These are phyloP conservation scores for Macrocystidia cucumis DNA, from an alignment of 1,284 basidiomycete genomes.

Conservation along the genomic window DNA sequence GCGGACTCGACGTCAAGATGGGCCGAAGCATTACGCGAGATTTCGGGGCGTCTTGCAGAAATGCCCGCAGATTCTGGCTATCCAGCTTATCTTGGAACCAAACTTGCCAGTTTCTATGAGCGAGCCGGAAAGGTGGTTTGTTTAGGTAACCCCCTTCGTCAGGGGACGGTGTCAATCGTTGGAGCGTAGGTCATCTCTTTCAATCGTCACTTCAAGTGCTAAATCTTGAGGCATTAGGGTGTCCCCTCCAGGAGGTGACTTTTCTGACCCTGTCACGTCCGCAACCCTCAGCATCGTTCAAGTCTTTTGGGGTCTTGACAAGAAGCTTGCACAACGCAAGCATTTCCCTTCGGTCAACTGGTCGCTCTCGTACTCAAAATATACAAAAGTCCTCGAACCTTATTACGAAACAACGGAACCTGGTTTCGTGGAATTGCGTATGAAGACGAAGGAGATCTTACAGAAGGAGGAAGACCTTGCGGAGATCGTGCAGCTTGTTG, in stretches of 20 bases:
- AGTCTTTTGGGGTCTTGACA: constrained; percentile 96
- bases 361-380: constrained; percentile 98
- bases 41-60: constrained; percentile 97
- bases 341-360: constrained; percentile 99
- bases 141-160: constrained; percentile 82
- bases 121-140: constrained; percentile 96
- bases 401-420: constrained; percentile 90
- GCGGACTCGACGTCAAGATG: constrained; percentile 99
- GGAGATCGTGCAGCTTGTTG: constrained; percentile 98
- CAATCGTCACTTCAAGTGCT: constrained; percentile 3
- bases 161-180: constrained; percentile 96
- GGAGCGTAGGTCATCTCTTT: constrained; percentile 72
- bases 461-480: constrained; percentile 99
- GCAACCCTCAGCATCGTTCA: constrained; percentile 98
- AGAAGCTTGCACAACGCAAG: constrained; percentile 95
- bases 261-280: constrained; percentile 97
- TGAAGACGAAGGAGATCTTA: constrained; percentile 91
- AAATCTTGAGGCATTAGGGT: constrained; percentile 48
- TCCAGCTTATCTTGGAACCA: constrained; percentile 95
- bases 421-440: constrained; percentile 90
- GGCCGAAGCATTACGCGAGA: constrained; percentile 99
- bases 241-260: constrained; percentile 97
- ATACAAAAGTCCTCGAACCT: constrained; percentile 90
- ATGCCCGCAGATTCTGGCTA: constrained; percentile 99
- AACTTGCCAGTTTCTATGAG: constrained; percentile 98